Base-by-base conservation (phyloP, 352 stramenopile species). In the Phytopythium aichiense region DNA sequence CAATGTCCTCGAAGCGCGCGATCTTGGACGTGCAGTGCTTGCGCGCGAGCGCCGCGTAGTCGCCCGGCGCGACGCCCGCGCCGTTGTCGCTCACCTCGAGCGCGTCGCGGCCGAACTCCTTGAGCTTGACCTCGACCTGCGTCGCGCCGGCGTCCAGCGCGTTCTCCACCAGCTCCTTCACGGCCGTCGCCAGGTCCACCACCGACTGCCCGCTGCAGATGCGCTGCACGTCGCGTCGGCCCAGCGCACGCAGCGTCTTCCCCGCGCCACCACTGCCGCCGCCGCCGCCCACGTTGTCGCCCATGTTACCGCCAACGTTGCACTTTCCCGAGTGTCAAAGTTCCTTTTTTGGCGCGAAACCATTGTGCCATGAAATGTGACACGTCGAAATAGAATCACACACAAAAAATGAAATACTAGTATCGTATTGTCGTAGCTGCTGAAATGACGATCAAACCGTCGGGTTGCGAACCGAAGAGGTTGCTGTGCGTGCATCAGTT, bases 161-260 rank as follows among this genome's bases (percentile, higher is more conserved):
- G 71, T 99, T 99, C 71, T 99, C 96, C 7, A 99, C 84, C 30
- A 99, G 78, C 77, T 99, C 97, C 72, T 99, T 99, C 25, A 99
- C 92, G 18, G 96, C 92, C n/a, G 88, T 97, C 12, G 87, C 71
- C 20, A 99, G 80, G 74, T 98, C 91, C 31, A 96, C 89, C 31
- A 99, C 88, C 30, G 97, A 97, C 81, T 99, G 95, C 0, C 95
- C 95, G 38, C 81, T 91, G 74, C 81, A 91, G 48, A 90, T 88
- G 46, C 77, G 77, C 68, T 87, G 77, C 57, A 87, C 75, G 57
- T 90, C 81, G 38, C 70, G 65, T 38, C 66, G 67, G 13, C 72
- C 63, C 22, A 88, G 67, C 52, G 73, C 76, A n/a, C 72, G 74
- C 37, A 88, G 64, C 58, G 50, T 53, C 56, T 58, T 63, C 28